These are phyloP conservation scores for Pneumocystis sp. DNA, from an alignment of 1,139 yeast species.

Conservation along the genomic window DNA sequence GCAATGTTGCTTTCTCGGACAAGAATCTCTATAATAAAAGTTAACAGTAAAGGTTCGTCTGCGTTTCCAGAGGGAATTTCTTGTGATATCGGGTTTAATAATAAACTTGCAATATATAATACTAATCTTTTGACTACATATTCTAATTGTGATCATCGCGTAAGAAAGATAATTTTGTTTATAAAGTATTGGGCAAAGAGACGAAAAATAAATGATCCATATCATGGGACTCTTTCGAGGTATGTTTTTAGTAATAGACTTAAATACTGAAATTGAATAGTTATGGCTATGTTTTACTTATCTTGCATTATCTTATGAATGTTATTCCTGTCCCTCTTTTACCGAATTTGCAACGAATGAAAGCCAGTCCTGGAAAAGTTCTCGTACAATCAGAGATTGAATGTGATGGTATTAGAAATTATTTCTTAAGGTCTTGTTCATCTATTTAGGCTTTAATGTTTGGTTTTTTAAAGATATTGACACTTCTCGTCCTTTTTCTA, in stretches of 20 bases:
- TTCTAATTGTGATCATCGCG: conserved; percentile 9
- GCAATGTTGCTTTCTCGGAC: conserved; percentile 9
- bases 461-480: conserved; percentile 9
- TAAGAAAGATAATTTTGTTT: conserved; percentile 7
- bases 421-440: conserved; percentile 1
- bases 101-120: conserved; percentile 12
- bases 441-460: conserved; percentile 7
- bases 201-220: conserved; percentile 12
- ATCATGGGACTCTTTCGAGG: conserved; percentile 13
- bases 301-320: conserved; percentile 11
- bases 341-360: conserved; percentile 11
- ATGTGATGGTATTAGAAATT: background rate
- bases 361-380: background rate
- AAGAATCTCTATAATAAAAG: background rate
- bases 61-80: conserved; percentile 4
- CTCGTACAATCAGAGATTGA: background rate
- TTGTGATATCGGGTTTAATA: conserved; percentile 12
- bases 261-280: background rate
- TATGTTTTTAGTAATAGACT: background rate
- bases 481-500: background rate
- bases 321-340: conserved; percentile 6
- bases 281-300: conserved; percentile 11
- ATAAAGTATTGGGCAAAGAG: conserved; percentile 12
- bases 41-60: background rate
- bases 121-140: conserved; percentile 11